phyloP scores from a whole-genome alignment of 345 rosid genomes.

The Clarkia xantiana region DNA sequence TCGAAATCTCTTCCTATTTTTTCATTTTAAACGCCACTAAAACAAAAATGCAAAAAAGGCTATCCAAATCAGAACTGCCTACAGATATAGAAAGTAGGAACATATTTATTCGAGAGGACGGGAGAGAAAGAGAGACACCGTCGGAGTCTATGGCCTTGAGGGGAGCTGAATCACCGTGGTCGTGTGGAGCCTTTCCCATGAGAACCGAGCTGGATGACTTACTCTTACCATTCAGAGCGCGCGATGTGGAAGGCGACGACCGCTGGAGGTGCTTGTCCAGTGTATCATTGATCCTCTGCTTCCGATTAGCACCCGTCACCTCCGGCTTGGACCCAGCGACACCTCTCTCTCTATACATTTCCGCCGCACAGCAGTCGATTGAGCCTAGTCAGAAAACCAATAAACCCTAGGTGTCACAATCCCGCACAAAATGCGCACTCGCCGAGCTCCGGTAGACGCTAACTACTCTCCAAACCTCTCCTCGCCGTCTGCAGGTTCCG shows the following conservation, averaged over 20 bases:
- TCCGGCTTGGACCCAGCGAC: slow-evolving; percentile 50
- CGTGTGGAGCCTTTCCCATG: slow-evolving; percentile 40
- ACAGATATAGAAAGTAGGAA: too few relatives aligned
- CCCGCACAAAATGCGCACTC: background rate
- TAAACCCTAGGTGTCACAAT: slow-evolving; percentile 12
- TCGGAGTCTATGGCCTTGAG: slow-evolving; percentile 47
- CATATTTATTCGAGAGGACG: background rate
- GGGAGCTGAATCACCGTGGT: slow-evolving; percentile 45
- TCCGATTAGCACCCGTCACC: slow-evolving; percentile 48
- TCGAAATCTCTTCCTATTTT: too few relatives aligned
- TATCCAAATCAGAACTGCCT: too few relatives aligned
- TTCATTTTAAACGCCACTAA: too few relatives aligned
- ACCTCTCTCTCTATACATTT: slow-evolving; percentile 19
- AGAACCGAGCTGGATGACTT: slow-evolving; percentile 28
- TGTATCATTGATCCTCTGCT: slow-evolving; percentile 52
- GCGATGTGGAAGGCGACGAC: slow-evolving; percentile 69
- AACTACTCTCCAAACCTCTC: background rate
- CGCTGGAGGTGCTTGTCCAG: slow-evolving; percentile 63
- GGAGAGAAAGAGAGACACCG: slow-evolving; percentile 15
- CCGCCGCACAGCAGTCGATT: background rate
- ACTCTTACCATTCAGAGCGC: slow-evolving; percentile 46
- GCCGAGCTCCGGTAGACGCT: background rate
- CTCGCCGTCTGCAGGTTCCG: background rate
- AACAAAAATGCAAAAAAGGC: background rate
- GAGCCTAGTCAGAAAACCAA: background rate